These are phyloP conservation scores for Aspergillus udagawae DNA, from an alignment of 2,329 filamentous ascomycete species.

Conservation along the genomic window DNA sequence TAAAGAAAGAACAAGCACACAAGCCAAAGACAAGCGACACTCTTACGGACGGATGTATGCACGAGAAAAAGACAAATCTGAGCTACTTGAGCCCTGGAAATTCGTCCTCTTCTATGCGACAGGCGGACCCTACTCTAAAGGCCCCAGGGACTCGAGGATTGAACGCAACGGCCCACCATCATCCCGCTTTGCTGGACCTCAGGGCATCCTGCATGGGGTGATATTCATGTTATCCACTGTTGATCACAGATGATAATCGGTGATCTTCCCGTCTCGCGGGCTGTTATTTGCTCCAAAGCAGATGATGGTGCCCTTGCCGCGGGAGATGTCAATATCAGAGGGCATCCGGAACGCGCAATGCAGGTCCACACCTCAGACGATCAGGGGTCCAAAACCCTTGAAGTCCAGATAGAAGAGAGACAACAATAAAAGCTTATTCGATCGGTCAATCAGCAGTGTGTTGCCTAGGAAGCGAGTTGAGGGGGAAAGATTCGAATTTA, in stretches of 20 bases:
- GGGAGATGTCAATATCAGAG: conserved; percentile 14
- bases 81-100: neutral
- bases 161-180: neutral
- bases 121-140: neutral
- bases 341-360: conserved; percentile 16
- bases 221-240: conserved; percentile 6
- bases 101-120: neutral
- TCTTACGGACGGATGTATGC: neutral
- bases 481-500: too few species aligned
- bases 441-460: neutral
- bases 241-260: conserved; percentile 14
- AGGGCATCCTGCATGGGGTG: conserved; percentile 3
- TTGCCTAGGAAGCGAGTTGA: too few species aligned
- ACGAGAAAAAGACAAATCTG: neutral
- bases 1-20: neutral
- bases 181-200: conserved; percentile 3
- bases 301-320: neutral
- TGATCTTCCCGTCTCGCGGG: conserved; percentile 6
- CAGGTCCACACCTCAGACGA: conserved; percentile 13
- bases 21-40: neutral
- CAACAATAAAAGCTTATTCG: conserved; percentile 13
- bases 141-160: conserved; percentile 1
- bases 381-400: conserved; percentile 5
- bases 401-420: neutral
- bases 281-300: conserved; percentile 11